Evolutionary conservation across 495 filamentous ascomycete genomes (phyloP), one percentile per base, ranked within the genome.

Genomic region (Xylaria nigripes): DNA sequence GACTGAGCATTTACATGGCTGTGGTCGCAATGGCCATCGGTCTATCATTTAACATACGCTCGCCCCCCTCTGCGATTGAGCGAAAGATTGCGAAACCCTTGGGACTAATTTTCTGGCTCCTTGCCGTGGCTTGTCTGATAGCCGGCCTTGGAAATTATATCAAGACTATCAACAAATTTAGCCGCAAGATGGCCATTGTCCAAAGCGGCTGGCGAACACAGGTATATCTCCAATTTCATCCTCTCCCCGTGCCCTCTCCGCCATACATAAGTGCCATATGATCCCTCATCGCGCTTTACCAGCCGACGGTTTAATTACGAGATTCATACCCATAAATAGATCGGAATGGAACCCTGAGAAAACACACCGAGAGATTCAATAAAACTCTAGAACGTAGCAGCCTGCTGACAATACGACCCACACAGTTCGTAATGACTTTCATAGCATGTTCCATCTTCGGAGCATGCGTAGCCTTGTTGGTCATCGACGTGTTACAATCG

Each of bases 121-220:
- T 97, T 21, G 84, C 86, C 46, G 60, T 96, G 2, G 76, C 80
- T 6, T 95, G 88, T 61, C 68, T 97, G 29, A 74, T 72, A 7
- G 82, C 83, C 21, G 93, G 93, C 0, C 73, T 94, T 40, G 84
- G 82, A 0, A 96, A 95, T 62, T 98, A 98, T 64, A 77, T 93
- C 45, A 84, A 80, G 59, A 91, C 90, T 1, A 84, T 97, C n/a
- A 85, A 79, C 53, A 85, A 87, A 64, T 98, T 94, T 67, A 84
- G 82, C 54, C 75, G 80, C 32, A 81, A 85, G 58, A 74, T 76
- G 23, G 93, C 93, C 0, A 75, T 98, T 51, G 93, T 97, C 32
- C 93, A 98, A 71, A 87, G 82, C 45, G 93, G 93, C 29, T 92
- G 87, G 84, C 95, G 90, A 72, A 96, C 93, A 32, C 90, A 96